A percentile compares a stretch with the other conserved stretches of the same genome.
These are phyloP conservation scores for Monosporozyma aerobia DNA, from an alignment of 805 yeast genomes.

Conservation along the genomic window DNA sequence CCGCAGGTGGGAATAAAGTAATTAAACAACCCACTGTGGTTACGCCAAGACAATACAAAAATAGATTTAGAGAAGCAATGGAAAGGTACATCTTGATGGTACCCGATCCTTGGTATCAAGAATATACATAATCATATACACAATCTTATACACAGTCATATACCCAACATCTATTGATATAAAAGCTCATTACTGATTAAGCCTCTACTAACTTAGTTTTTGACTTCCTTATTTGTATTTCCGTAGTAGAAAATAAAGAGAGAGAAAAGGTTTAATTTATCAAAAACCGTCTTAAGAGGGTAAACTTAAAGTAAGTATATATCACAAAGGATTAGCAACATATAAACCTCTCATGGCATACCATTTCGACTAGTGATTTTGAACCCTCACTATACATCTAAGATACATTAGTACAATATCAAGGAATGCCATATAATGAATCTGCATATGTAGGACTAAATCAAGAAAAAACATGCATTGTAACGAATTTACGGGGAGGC, in stretches of 20 bases:
- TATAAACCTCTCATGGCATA: not conserved
- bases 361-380: not conserved
- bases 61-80: slow-evolving; percentile 95
- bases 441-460: not conserved
- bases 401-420: not conserved
- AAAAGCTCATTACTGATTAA: no score
- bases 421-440: not conserved
- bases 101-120: slow-evolving; percentile 57
- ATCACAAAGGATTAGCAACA: not conserved
- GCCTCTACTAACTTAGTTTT: no score
- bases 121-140: slow-evolving; percentile 8
- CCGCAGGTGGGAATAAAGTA: slow-evolving; percentile 47
- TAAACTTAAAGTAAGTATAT: no score
- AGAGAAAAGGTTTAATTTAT: no score
- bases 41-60: slow-evolving; percentile 92
- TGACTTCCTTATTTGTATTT: no score
- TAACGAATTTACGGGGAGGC: slow-evolving; percentile 25
- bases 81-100: slow-evolving; percentile 90
- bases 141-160: slow-evolving; percentile 5
- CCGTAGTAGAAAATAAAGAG: no score
- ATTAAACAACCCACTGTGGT: slow-evolving; percentile 94
- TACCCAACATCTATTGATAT: not conserved
- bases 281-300: no score
- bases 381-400: not conserved
- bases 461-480: not conserved